Evolutionary conservation across 129 eudicot genomes (phyloP), one percentile per base, ranked within the genome.

Genomic region (Flaveria brownii): DNA sequence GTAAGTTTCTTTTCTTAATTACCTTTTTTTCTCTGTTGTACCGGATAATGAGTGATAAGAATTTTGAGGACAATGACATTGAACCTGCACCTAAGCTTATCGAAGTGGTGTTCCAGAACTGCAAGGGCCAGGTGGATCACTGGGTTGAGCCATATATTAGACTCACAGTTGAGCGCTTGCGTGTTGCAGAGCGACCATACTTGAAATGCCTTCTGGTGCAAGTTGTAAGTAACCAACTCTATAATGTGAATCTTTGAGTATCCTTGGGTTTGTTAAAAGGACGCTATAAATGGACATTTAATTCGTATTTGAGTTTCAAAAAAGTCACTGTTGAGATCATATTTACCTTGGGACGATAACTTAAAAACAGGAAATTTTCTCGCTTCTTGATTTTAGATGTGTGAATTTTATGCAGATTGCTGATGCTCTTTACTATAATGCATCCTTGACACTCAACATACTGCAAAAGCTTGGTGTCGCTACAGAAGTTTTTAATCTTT

Each of bases 81-180:
- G 98, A 93, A 83, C 91, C 98, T 52, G 98, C 98, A 85, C 98
- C 98, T 49, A 93, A 93, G 92, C 97, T 93, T 64, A 88, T 93
- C 54, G 92, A 93, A 85, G 97, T 93, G 41, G 81, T 90, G 50
- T 88, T 93, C 75, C 95, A 90, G 57, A 90, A 88, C 87, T 90
- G 97, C 87, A 83, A 85, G 83, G 98, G 97, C 13, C 96, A 86
- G 78, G 98, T 90, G 63, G 97, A 93, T 76, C 97, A 93, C 28
- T 93, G 98, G 97, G 92, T 88, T 78, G 98, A 93, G 76, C 98
- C 98, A 14, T 93, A 88, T 81, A 68, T 93, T 33, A 81, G 96
- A 82, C 84, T 90, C 46, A 71, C 96, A 0, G 83, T 90, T 61
- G 98, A 93, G 79, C 93, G 98, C 46, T 71, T 93, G 81, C 95